phyloP scores from a whole-genome alignment of 768 basidiomycete species.

The Pleurotus cornucopiae region DNA sequence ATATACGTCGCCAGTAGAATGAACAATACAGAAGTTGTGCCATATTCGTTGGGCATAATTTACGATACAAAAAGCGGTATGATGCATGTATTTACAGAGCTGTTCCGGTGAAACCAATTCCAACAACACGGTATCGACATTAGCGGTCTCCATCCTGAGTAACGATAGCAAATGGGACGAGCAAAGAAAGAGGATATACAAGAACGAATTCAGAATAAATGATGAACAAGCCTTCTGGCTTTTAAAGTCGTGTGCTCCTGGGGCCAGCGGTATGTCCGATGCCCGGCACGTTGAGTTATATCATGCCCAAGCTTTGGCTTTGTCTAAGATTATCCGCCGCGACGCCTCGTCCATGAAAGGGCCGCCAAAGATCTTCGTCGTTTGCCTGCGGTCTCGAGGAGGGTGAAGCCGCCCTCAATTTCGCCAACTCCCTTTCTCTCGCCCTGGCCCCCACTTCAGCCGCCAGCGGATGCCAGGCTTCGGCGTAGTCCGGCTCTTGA shows the following conservation, averaged over 20 bases:
- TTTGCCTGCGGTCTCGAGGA: neutral
- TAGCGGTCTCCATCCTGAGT: too few relatives aligned
- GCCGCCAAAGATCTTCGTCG: constrained; percentile 3
- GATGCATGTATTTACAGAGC: too few relatives aligned
- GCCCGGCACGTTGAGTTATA: neutral
- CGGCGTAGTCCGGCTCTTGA: too few relatives aligned
- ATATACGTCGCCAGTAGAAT: too few relatives aligned
- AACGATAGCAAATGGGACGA: too few relatives aligned
- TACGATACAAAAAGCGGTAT: too few relatives aligned
- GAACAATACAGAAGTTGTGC: too few relatives aligned
- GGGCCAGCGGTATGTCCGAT: neutral
- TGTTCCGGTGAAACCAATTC: too few relatives aligned
- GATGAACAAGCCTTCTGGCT: neutral
- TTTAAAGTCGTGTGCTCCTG: neutral
- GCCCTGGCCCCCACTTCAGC: neutral
- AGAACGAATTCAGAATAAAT: neutral
- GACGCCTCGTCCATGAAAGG: neutral
- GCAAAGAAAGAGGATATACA: neutral
- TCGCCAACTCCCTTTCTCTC: neutral
- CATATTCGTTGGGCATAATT: too few relatives aligned
- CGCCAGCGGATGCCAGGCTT: neutral
- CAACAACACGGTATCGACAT: too few relatives aligned
- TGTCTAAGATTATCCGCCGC: constrained; percentile 5
- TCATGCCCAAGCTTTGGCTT: constrained; percentile 2
- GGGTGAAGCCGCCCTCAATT: neutral